phyloP scores from a whole-genome alignment of 768 basidiomycete species.

The Clitopilus hobsonii region DNA sequence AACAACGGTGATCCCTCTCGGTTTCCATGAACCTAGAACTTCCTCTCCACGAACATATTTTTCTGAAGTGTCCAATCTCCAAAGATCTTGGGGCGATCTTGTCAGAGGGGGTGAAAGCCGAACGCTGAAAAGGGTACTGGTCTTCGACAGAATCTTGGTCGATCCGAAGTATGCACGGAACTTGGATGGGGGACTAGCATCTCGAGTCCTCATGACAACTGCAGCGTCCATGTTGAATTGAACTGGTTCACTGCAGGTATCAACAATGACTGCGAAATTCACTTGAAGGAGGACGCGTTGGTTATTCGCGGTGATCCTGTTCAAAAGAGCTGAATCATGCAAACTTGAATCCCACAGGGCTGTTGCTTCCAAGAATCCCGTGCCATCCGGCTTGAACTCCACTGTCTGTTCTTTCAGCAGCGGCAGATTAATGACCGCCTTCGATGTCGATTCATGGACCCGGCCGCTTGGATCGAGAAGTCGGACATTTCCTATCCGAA shows the following conservation, averaged over 20 bases:
- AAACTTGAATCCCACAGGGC: conserved; percentile 92
- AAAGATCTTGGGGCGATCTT: conserved; percentile 83
- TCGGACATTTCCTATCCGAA: conserved; percentile 80
- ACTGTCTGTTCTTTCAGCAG: conserved; percentile 67
- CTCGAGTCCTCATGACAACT: conserved; percentile 77
- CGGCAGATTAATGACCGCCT: conserved; percentile 66
- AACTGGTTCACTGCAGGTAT: conserved; percentile 80
- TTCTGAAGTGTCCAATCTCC: conserved; percentile 92
- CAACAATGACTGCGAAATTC: conserved; percentile 75
- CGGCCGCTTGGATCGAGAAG: conserved; percentile 81
- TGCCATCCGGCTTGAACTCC: conserved; percentile 83
- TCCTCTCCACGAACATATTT: conserved; percentile 96
- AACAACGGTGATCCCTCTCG: conserved; percentile 84
- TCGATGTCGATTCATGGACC: conserved; percentile 72
- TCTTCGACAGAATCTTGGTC: conserved; percentile 71
- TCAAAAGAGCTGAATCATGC: conserved; percentile 82
- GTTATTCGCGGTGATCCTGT: conserved; percentile 73
- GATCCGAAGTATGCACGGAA: conserved; percentile 74
- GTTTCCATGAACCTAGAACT: conserved; percentile 74
- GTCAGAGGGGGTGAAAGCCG: conserved; percentile 80
- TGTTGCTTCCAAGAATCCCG: conserved; percentile 60
- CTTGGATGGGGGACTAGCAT: conserved; percentile 78
- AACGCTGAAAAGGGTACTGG: conserved; percentile 81
- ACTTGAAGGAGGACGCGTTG: conserved; percentile 81
- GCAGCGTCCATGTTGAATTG: conserved; percentile 86